Evolutionary conservation across 306 rosid genomes (phyloP), one percentile per base, ranked within the genome.

Genomic region (Quercus ilex): DNA sequence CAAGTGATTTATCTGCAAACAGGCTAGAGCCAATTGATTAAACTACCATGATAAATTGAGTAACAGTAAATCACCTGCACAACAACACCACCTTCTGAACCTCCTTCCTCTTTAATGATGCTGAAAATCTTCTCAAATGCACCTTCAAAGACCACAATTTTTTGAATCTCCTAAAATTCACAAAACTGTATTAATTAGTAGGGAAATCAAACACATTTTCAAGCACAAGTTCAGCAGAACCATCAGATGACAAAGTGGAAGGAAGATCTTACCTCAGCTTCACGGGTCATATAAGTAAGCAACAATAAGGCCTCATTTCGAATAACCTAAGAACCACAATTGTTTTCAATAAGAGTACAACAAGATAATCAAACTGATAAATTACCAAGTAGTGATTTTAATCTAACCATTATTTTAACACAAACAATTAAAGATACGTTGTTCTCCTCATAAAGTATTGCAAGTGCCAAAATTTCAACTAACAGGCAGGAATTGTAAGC

Each of bases 11-110:
- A 59, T 35, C 21, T 38, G 68, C 65, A 52, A 60, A 57, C 19
- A 73, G 10, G 70, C 52, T 28, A 55, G 60, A 80, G 65, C 69
- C 80, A 86, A 68, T 46, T 43, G 56, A 38, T 38, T 59, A 70
- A 80, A 73, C 74, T 58, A 68, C 17, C 23, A 30, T 25, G 19
- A 78, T 19, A 76, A 18, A 67, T 58, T 69, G 26, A 62, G 78
- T 41, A 70, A 57, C 67, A 63, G 77, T 65, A 49, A 81, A 80
- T 83, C 80, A 92, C 98, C 98, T 94, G 98, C 78, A 94, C 98
- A 79, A 94, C 98, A 59, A 92, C 98, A 72, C 98, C 98, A 69
- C 98, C 98, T 69, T 94, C 98, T 23, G 98, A 92, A 78, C 88
- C 91, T 81, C 98, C 98, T 85, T 94, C 98, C 85, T 94, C 98